Evolutionary conservation across 257 asterid genomes (phyloP), one percentile per base, ranked within the genome.

Genomic region (Euphrasia confusa): DNA sequence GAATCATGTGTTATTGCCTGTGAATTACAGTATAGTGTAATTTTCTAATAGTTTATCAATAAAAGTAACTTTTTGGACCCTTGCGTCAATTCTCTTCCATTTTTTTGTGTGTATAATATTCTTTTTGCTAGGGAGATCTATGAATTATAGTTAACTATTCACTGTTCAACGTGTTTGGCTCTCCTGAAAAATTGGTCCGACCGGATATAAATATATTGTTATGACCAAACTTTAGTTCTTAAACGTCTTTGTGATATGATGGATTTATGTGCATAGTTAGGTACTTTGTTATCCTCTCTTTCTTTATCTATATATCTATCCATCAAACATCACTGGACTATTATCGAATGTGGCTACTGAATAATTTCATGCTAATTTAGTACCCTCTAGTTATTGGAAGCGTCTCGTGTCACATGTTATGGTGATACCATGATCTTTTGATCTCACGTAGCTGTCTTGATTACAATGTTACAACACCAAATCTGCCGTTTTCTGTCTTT

Each of bases 401-500:
- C n/a, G n/a, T n/a, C n/a, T n/a, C n/a, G n/a, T n/a, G n/a, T n/a
- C n/a, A n/a, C n/a, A n/a, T n/a, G n/a, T n/a, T n/a, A n/a, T n/a
- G n/a, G n/a, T n/a, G n/a, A n/a, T n/a, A n/a, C n/a, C n/a, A 21
- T 33, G 50, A 24, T 32, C 2, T 35, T 15, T 42, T 48, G 11
- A 50, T 71, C 17, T 50, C 11, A 5, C 14, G 14, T 13, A 62
- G 47, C 26, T 48, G 9, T 42, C 15, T 61, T 62, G 49, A 33
- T 69, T 42, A 37, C 58, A 45, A 53, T 33, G 33, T 2, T 68
- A 52, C 61, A 57, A 30, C 53, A 14, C 59, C 61, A 15, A 35
- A 56, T 37, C 28, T 8, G 37, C 35, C 39, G 7, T 14, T 42
- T 55, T 21, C 3, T 37, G 30, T 60, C 61, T 44, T 66, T 40